Evolutionary conservation across 2,329 filamentous ascomycete genomes (phyloP).

Genomic region (Aureobasidium musti): DNA sequence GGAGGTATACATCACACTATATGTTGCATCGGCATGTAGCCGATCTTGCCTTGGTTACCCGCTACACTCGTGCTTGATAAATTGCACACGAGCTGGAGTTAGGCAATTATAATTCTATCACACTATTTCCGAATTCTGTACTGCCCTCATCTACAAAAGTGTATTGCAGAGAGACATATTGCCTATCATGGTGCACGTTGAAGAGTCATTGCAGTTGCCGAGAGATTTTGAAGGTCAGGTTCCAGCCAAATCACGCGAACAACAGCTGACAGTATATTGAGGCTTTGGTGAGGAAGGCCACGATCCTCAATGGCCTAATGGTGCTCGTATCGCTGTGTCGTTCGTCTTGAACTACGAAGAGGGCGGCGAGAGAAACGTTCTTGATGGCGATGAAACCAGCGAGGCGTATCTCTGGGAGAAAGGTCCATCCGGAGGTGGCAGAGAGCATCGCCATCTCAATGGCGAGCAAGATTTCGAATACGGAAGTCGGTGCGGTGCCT

Average conservation of each 20-base stretch:
- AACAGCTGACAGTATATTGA: background rate
- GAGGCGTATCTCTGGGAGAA: conserved; percentile 48
- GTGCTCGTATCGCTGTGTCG: conserved; percentile 49
- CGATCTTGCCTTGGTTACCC: background rate
- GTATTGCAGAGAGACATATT: background rate
- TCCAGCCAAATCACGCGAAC: background rate
- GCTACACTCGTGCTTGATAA: background rate
- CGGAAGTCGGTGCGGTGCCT: conserved; percentile 44
- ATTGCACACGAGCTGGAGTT: background rate
- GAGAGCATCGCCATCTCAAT: conserved; percentile 50
- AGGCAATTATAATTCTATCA: background rate
- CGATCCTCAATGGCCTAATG: conserved; percentile 46
- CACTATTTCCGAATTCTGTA: no score
- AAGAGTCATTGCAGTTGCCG: conserved; percentile 28
- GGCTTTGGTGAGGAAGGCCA: conserved; percentile 35
- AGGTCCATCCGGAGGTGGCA: conserved; percentile 38
- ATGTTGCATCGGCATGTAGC: background rate
- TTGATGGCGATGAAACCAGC: conserved; percentile 45
- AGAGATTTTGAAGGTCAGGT: conserved; percentile 36
- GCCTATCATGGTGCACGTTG: conserved; percentile 11
- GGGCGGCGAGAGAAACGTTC: conserved; percentile 46
- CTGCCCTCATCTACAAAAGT: no score
- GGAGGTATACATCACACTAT: background rate
- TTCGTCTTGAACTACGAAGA: conserved; percentile 54
- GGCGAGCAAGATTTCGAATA: conserved; percentile 56